Evolutionary conservation across 495 filamentous ascomycete species (phyloP).

Genomic region (Mytilinidion resinicola): DNA sequence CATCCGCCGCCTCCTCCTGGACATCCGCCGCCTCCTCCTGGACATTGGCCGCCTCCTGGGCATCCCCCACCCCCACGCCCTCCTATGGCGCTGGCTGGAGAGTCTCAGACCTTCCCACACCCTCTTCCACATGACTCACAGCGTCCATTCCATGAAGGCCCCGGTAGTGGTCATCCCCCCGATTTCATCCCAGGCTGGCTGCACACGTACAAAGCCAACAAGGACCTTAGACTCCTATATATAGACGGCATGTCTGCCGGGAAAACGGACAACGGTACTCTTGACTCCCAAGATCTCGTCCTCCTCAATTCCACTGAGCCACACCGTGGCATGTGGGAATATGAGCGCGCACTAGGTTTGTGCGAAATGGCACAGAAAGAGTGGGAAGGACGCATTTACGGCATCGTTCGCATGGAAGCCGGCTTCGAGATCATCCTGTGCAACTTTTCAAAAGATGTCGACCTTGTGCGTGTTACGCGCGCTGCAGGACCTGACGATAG

Average conservation of each 20-base stretch:
- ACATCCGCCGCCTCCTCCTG: background rate
- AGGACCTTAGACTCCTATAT: slow-evolving; percentile 51
- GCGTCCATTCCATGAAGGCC: too few species aligned
- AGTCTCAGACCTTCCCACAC: too few species aligned
- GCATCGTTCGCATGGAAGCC: slow-evolving; percentile 60
- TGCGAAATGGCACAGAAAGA: slow-evolving; percentile 44
- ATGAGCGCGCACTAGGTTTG: slow-evolving; percentile 41
- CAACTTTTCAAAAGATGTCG: slow-evolving; percentile 41
- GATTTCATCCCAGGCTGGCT: slow-evolving; percentile 43
- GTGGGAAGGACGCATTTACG: slow-evolving; percentile 51
- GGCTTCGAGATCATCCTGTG: slow-evolving; percentile 69
- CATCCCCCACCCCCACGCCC: background rate
- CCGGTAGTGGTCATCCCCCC: background rate
- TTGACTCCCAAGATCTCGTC: slow-evolving; percentile 55
- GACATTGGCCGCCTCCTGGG: background rate
- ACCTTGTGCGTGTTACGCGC: slow-evolving; percentile 12
- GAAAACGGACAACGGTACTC: slow-evolving; percentile 52
- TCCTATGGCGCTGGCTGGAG: background rate
- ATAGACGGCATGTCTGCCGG: slow-evolving; percentile 57
- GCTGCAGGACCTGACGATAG: slow-evolving; percentile 2
- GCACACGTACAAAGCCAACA: slow-evolving; percentile 47
- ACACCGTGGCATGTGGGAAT: slow-evolving; percentile 38
- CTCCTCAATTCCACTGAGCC: slow-evolving; percentile 35
- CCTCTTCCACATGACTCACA: too few species aligned
- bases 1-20: background rate